Evolutionary conservation across 768 basidiomycete species (phyloP), one percentile per base, ranked within the genome.

Genomic region (Lactarius evosmus): DNA sequence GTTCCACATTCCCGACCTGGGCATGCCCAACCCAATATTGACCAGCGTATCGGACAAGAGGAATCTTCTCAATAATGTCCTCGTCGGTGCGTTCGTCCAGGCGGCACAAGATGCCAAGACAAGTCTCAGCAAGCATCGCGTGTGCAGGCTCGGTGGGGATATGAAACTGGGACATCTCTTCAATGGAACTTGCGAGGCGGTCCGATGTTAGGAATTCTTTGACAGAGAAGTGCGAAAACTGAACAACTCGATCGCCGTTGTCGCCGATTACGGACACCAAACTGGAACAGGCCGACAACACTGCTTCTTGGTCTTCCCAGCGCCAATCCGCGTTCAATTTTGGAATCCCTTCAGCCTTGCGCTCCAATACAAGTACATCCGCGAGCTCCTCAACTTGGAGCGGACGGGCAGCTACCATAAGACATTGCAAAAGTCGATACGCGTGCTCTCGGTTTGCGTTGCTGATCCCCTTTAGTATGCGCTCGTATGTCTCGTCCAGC

Each of bases 401-500:
- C 6, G 40, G 40, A 17, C 40, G 40, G 6, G 16, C 5, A 6
- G 40, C 40, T 3, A 40, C 40, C 40, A 16, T 40, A 19, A 40
- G 40, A 40, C 40, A 40, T 16, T 40, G 40, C 40, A 40, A 40
- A 7, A 40, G 40, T 40, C 40, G 54, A 33, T 38, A 33, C 3
- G 54, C 7, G 17, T 27, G 12, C 9, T 34, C 25, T 9, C 36
- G 22, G 25, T 38, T 27, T 16, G 30, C 34, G 7, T 56, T 36
- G 17, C 19, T 27, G n/a, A 56, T 36, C 14, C 17, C 19, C 34
- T 29, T 19, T 12, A 56, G 27, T 7, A 36, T 27, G 22, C 30
- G 33, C 56, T 56, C 16, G 17, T 56, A 56, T 16, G 56, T 56
- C n/a, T 56, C 56, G n/a, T 56, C 30, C 22, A 56, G 34, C 3